Evolutionary conservation across 2,329 filamentous ascomycete species (phyloP).

Genomic region (Dactylellina cionopaga): DNA sequence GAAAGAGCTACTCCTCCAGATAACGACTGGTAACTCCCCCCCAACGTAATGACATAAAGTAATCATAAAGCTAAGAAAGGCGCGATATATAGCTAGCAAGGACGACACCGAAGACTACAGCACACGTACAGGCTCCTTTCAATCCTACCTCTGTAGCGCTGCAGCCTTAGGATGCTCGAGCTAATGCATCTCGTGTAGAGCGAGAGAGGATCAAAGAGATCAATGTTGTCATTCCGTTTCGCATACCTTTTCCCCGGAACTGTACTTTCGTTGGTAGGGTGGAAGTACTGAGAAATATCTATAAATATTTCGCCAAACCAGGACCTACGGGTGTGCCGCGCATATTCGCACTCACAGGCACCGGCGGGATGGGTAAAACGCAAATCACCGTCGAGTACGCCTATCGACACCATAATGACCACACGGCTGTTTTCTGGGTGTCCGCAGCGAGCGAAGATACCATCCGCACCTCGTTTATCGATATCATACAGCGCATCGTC

Average conservation of each 20-base stretch:
- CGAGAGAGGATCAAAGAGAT: too few relatives aligned
- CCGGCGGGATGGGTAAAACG: too few relatives aligned
- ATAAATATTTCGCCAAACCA: not conserved
- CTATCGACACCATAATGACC: not conserved
- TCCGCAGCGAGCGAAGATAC: not conserved
- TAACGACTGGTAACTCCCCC: not conserved
- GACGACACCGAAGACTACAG: not conserved
- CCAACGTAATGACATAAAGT: not conserved
- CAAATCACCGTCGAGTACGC: slow-evolving; percentile 6
- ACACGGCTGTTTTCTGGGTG: not conserved
- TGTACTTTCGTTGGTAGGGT: not conserved
- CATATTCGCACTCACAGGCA: too few relatives aligned
- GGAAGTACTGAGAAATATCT: not conserved
- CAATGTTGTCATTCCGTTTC: not conserved
- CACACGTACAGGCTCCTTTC: not conserved
- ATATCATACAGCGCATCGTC: not conserved
- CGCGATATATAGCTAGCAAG: not conserved
- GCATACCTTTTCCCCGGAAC: not conserved
- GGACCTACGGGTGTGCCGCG: too few relatives aligned
- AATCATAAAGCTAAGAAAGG: not conserved
- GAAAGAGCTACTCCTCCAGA: too few relatives aligned
- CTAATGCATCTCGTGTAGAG: not conserved
- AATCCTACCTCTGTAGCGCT: not conserved
- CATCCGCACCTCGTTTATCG: not conserved
- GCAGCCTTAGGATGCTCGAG: not conserved